Percentiles rank a stretch among this genome's conserved stretches.
Conservation (phyloP, 257 asterid genomes). For the Rubia yunnanensis region DNA sequence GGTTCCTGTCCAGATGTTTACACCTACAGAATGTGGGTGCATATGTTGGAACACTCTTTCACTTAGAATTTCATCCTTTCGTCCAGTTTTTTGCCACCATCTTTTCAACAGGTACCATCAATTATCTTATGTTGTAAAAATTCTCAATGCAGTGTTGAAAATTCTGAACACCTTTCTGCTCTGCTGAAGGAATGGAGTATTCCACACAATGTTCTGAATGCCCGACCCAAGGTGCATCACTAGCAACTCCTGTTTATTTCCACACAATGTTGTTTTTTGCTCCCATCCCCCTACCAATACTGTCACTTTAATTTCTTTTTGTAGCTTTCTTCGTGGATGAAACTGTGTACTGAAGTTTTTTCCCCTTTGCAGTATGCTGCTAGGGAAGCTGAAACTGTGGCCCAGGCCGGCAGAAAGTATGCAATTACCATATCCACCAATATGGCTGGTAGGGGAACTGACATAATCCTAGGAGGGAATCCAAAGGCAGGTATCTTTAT, state of each 20-base stretch:
- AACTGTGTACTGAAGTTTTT: slow-evolving; percentile 1
- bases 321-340: background rate
- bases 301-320: background rate
- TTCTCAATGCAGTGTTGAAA: slow-evolving; percentile 71
- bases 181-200: slow-evolving; percentile 62
- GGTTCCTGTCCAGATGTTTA: background rate
- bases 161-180: slow-evolving; percentile 77
- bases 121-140: slow-evolving; percentile 10
- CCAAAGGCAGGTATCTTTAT: slow-evolving; percentile 58
- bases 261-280: slow-evolving; percentile 6
- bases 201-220: slow-evolving; percentile 95
- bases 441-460: slow-evolving; percentile 99
- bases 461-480: slow-evolving; percentile 96
- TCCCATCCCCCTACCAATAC: background rate
- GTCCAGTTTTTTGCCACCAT: background rate
- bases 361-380: slow-evolving; percentile 76
- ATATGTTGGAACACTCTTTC: background rate
- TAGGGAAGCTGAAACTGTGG: slow-evolving; percentile 93
- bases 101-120: background rate
- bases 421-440: slow-evolving; percentile 95
- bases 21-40: background rate
- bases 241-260: slow-evolving; percentile 10
- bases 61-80: background rate
- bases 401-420: slow-evolving; percentile 94
- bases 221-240: slow-evolving; percentile 78